Percentiles rank a stretch among this genome's conserved stretches.
Conservation (phyloP, 768 basidiomycete species). For the Suillus alpinus region DNA sequence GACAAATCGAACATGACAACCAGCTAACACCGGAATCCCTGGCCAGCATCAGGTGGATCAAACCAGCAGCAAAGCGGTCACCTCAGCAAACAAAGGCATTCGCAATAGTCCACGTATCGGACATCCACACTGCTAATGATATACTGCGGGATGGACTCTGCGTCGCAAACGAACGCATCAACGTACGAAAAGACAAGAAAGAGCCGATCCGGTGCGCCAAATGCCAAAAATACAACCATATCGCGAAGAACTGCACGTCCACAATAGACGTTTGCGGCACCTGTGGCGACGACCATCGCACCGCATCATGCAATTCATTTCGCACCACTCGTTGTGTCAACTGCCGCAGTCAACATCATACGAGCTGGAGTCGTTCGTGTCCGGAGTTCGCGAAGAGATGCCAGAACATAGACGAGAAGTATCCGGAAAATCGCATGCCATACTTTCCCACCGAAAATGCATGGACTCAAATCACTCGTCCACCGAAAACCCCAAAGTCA, state of each 20-base stretch:
- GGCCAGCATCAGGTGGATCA: neutral
- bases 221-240: conserved; percentile 4
- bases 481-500: neutral
- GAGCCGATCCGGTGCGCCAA: neutral
- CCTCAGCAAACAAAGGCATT: conserved; percentile 9
- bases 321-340: neutral
- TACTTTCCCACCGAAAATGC: conserved; percentile 13
- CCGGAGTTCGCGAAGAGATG: neutral
- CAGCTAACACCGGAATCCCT: neutral
- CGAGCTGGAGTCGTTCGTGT: neutral
- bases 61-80: neutral
- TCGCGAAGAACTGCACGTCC: conserved; percentile 3
- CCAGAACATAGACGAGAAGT: neutral
- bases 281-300: neutral
- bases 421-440: conserved; percentile 3
- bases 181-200: conserved; percentile 9
- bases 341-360: conserved; percentile 1
- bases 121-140: conserved; percentile 19
- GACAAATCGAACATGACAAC: conserved; percentile 15
- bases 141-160: conserved; percentile 18
- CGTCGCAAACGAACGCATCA: conserved; percentile 12
- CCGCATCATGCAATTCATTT: neutral
- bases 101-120: conserved; percentile 19
- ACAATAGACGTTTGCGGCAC: neutral
- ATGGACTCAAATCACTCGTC: conserved; percentile 8